A percentile compares a stretch with the other conserved stretches of the same genome.
These are phyloP conservation scores for Venturia asperata DNA, from an alignment of 2,329 filamentous ascomycete species.

Conservation along the genomic window DNA sequence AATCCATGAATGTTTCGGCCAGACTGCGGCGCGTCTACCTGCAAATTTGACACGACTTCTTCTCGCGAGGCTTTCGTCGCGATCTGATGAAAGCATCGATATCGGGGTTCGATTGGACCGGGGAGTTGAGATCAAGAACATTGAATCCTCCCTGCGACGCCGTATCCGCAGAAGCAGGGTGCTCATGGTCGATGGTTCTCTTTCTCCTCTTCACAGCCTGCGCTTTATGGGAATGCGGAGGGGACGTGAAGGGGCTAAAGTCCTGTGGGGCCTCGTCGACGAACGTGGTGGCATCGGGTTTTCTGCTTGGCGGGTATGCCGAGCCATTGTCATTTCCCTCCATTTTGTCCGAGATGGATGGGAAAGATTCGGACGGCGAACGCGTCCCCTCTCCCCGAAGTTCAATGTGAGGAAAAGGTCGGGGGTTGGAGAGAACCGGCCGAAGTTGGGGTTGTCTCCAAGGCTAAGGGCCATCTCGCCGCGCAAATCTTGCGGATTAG, in stretches of 20 bases:
- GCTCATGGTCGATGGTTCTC: conserved; percentile 1
- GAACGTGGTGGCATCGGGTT: conserved; percentile 8
- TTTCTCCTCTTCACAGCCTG: conserved; percentile 9
- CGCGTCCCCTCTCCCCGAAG: neutral
- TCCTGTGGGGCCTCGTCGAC: conserved; percentile 15
- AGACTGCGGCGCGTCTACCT: conserved; percentile 27
- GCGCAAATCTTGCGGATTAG: conserved; percentile 3
- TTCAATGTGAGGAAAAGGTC: neutral
- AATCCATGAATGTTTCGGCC: neutral
- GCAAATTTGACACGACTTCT: conserved; percentile 48
- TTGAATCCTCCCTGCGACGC: neutral
- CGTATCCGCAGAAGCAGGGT: neutral
- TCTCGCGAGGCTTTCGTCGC: conserved; percentile 45
- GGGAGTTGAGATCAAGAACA: conserved; percentile 6
- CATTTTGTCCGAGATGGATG: neutral
- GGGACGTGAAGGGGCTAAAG: conserved; percentile 14
- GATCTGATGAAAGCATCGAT: conserved; percentile 19
- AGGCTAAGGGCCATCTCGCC: neutral
- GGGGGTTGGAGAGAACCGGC: neutral
- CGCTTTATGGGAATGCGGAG: conserved; percentile 6
- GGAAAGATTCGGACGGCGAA: neutral
- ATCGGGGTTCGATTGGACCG: conserved; percentile 16
- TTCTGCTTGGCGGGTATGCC: conserved; percentile 5
- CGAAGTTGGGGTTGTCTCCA: neutral
- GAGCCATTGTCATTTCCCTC: conserved; percentile 9